Conservation (phyloP, 352 stramenopile genomes). For the Phytophthora europaea region DNA sequence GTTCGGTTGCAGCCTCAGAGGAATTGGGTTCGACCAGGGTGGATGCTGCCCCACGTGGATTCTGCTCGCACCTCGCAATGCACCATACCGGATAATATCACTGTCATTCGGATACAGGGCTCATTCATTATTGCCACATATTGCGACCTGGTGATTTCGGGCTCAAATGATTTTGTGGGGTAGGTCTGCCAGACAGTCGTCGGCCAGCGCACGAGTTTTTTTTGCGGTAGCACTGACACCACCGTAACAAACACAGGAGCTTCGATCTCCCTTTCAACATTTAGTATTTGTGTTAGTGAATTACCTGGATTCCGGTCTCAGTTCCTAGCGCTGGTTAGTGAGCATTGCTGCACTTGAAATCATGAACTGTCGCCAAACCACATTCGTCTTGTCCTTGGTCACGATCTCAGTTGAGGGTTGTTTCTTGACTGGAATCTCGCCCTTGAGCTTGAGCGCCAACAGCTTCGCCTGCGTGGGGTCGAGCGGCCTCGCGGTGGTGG, state of each 20-base stretch:
- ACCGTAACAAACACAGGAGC: background rate
- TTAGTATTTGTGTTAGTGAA: background rate
- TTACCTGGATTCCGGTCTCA: background rate
- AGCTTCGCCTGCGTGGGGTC: background rate
- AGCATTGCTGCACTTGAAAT: constrained; percentile 1
- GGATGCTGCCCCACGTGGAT: no score
- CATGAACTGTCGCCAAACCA: constrained; percentile 2
- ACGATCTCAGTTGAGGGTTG: background rate
- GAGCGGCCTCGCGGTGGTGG: background rate
- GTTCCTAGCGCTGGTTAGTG: background rate
- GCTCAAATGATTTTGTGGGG: no score
- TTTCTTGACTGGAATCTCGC: background rate
- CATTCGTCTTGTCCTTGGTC: constrained; percentile 1
- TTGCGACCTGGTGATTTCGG: no score
- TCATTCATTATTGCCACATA: no score
- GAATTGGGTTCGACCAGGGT: no score
- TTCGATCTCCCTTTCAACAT: background rate
- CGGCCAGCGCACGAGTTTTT: no score
- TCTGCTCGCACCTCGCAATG: no score
- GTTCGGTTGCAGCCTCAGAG: no score
- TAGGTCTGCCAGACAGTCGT: no score
- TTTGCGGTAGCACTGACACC: no score
- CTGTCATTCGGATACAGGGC: no score
- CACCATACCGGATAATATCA: no score
- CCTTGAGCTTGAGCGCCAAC: background rate